phyloP scores from a whole-genome alignment of 148 eudicot genomes.

The Spergularia marina region DNA sequence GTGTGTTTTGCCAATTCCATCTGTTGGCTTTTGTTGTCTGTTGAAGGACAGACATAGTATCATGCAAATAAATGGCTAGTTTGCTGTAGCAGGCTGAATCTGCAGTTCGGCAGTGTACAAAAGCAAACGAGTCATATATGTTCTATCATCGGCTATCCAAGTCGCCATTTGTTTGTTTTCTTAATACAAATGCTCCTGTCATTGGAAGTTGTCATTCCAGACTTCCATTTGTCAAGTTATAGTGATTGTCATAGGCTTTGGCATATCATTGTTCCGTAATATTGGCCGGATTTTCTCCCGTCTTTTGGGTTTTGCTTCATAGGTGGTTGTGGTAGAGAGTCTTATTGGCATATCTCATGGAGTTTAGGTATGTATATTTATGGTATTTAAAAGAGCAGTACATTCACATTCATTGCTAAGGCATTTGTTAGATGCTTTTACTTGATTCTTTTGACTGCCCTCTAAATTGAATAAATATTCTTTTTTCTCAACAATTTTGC shows the following conservation, averaged over 20 bases:
- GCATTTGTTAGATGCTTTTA: neutral
- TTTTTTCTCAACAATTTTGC: too few relatives aligned
- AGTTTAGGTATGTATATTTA: too few relatives aligned
- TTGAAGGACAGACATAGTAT: constrained; percentile 93
- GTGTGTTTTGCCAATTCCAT: constrained; percentile 83
- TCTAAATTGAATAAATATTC: too few relatives aligned
- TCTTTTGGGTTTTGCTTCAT: too few relatives aligned
- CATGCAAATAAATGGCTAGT: constrained; percentile 92
- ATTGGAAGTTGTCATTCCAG: neutral
- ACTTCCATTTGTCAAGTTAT: constrained; percentile 1
- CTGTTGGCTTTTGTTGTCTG: constrained; percentile 83
- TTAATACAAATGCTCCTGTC: neutral
- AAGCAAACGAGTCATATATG: neutral
- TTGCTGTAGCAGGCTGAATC: constrained; percentile 94
- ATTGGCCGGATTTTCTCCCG: neutral
- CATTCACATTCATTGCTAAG: neutral
- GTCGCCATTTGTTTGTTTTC: too few relatives aligned
- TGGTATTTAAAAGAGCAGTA: neutral
- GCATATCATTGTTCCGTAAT: neutral
- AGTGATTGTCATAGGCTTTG: neutral
- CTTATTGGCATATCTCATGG: constrained; percentile 8
- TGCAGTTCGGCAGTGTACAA: constrained; percentile 26
- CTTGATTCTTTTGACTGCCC: too few relatives aligned
- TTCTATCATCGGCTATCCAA: too few relatives aligned
- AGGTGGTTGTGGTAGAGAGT: neutral